A percentile compares a stretch with the other conserved stretches of the same genome.
Evolutionary conservation across 345 rosid genomes (phyloP).

Genomic region (Capsella bursapastoris): DNA sequence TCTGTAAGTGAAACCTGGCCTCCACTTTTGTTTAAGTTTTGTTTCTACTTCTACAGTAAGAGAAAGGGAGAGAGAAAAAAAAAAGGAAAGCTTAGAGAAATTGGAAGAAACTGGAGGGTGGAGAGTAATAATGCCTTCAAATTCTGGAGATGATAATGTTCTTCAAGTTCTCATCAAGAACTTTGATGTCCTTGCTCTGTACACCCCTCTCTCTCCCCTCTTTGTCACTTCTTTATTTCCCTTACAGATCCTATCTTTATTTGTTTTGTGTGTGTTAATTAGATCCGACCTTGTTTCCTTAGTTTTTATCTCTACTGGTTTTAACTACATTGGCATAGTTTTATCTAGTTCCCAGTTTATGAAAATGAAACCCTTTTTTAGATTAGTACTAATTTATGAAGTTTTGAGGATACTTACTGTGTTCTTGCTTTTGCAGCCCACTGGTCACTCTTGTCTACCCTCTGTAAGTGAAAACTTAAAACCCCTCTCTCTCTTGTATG

Average conservation of each 20-base stretch:
- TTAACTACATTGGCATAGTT: slow-evolving; percentile 29
- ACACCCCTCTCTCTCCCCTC: not conserved
- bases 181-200: slow-evolving; percentile 95
- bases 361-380: not conserved
- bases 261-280: not conserved
- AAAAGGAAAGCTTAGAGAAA: slow-evolving; percentile 9
- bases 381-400: slow-evolving; percentile 23
- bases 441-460: slow-evolving; percentile 87
- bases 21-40: slow-evolving; percentile 22
- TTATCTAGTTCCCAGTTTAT: not conserved
- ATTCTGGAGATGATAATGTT: slow-evolving; percentile 73
- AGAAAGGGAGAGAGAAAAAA: not conserved
- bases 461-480: slow-evolving; percentile 63
- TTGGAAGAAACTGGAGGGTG: slow-evolving; percentile 30
- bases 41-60: slow-evolving; percentile 23
- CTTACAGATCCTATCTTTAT: slow-evolving; percentile 31
- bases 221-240: not conserved
- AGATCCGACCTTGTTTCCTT: slow-evolving; percentile 18
- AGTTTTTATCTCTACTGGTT: slow-evolving; percentile 3
- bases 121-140: slow-evolving; percentile 42
- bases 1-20: slow-evolving; percentile 40
- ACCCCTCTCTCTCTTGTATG: not conserved
- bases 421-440: slow-evolving; percentile 64
- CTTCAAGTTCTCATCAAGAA: slow-evolving; percentile 64
- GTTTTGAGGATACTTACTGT: slow-evolving; percentile 8